These are phyloP conservation scores for Trichoderma atrobrunneum DNA, from an alignment of 2,329 filamentous ascomycete species.

Conservation along the genomic window DNA sequence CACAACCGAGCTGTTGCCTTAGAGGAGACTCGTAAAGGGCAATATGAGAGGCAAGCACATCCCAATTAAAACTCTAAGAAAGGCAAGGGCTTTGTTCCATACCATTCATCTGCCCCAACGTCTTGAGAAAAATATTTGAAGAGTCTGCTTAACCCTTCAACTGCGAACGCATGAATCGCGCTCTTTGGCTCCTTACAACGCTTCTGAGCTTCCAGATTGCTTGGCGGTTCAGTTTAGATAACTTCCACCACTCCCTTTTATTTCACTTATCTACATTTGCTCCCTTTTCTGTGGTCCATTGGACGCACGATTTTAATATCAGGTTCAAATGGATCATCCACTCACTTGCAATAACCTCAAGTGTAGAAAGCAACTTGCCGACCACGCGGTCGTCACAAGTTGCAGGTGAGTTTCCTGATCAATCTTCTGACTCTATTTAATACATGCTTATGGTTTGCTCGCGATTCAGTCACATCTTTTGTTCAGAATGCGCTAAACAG, in stretches of 20 bases:
- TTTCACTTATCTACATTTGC: neutral
- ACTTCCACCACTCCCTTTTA: neutral
- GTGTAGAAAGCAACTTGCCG: slow-evolving; percentile 67
- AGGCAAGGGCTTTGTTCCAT: neutral
- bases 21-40: neutral
- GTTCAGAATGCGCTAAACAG: slow-evolving; percentile 66
- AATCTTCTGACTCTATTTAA: too few species aligned
- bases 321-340: slow-evolving; percentile 62
- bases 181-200: neutral
- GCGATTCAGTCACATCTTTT: slow-evolving; percentile 74
- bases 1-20: neutral
- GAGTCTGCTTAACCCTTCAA: neutral
- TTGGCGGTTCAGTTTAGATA: neutral
- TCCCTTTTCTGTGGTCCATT: neutral
- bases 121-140: neutral
- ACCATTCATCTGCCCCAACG: neutral
- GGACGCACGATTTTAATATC: neutral
- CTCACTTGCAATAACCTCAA: slow-evolving; percentile 78
- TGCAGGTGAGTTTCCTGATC: slow-evolving; percentile 61
- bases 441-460: slow-evolving; percentile 13
- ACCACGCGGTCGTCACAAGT: slow-evolving; percentile 78
- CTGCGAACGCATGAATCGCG: neutral
- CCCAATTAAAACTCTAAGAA: neutral
- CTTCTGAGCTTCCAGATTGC: neutral
- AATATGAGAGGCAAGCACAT: neutral